Percentiles rank a stretch among this genome's conserved stretches.
Conservation (phyloP, 1,139 yeast species). For the Blastobotrys indianensis region DNA sequence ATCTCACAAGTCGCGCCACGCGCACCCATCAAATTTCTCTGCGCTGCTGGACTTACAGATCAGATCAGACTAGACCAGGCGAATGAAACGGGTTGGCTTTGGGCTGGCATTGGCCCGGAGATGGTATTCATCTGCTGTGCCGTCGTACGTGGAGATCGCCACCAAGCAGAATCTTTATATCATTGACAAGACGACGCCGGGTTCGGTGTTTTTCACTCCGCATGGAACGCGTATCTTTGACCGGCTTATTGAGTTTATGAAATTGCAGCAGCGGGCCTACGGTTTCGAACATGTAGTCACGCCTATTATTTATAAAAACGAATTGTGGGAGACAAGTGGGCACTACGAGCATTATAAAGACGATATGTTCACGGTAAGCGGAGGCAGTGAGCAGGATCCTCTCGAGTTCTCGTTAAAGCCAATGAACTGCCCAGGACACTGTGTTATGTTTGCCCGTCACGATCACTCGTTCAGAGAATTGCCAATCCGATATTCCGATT, state of each 20-base stretch:
- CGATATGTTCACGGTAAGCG: slow-evolving; percentile 78
- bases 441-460: slow-evolving; percentile 72
- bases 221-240: slow-evolving; percentile 87
- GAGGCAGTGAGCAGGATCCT: slow-evolving; percentile 34
- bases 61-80: no score
- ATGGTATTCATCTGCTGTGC: slow-evolving; percentile 6
- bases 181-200: slow-evolving; percentile 78
- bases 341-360: slow-evolving; percentile 95
- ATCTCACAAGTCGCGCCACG: no score
- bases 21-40: no score
- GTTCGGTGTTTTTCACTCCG: slow-evolving; percentile 82
- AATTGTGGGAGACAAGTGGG: slow-evolving; percentile 87
- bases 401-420: slow-evolving; percentile 79
- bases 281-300: slow-evolving; percentile 93
- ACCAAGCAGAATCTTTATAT: slow-evolving; percentile 60
- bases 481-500: slow-evolving; percentile 87
- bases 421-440: slow-evolving; percentile 99
- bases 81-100: no score
- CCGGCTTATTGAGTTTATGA: slow-evolving; percentile 73
- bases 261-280: slow-evolving; percentile 69
- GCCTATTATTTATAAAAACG: slow-evolving; percentile 80
- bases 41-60: no score
- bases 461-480: slow-evolving; percentile 86
- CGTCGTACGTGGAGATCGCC: slow-evolving; percentile 18
- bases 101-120: neutral